phyloP scores from a whole-genome alignment of 73 alveolate species.

The Stentor roeselii region DNA sequence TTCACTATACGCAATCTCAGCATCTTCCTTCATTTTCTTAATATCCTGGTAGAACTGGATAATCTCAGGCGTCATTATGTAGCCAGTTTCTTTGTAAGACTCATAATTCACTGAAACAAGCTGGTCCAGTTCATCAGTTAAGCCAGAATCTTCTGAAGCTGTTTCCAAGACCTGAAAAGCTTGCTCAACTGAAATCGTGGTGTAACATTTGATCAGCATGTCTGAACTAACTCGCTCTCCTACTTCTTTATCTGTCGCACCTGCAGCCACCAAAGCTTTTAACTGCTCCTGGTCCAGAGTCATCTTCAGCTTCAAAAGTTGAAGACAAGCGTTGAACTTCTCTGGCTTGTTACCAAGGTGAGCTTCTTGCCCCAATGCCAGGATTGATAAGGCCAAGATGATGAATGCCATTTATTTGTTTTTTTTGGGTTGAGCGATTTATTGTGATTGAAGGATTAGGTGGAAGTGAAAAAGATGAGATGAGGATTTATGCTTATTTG shows the following conservation, averaged over 20 bases:
- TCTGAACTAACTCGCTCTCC: neutral
- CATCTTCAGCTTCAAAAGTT: neutral
- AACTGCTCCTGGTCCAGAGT: neutral
- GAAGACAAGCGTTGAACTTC: neutral
- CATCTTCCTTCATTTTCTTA: neutral
- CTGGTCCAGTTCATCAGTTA: neutral
- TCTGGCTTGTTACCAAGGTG: neutral
- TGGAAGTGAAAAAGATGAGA: too few species aligned
- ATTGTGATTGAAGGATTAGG: too few species aligned
- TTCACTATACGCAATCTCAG: neutral
- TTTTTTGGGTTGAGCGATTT: too few species aligned
- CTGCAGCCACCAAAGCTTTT: neutral
- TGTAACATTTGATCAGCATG: neutral
- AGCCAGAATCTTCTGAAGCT: neutral
- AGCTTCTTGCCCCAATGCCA: neutral
- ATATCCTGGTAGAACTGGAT: neutral
- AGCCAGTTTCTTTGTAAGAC: neutral
- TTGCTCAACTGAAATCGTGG: neutral
- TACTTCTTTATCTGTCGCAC: neutral
- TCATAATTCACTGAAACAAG: neutral
- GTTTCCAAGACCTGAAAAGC: neutral
- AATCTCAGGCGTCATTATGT: too few species aligned
- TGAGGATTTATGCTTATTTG: too few species aligned
- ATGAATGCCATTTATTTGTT: neutral
- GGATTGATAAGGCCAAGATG: neutral